Base-by-base conservation (phyloP, 441 rosid genomes). In the Syzygium syzygioides region DNA sequence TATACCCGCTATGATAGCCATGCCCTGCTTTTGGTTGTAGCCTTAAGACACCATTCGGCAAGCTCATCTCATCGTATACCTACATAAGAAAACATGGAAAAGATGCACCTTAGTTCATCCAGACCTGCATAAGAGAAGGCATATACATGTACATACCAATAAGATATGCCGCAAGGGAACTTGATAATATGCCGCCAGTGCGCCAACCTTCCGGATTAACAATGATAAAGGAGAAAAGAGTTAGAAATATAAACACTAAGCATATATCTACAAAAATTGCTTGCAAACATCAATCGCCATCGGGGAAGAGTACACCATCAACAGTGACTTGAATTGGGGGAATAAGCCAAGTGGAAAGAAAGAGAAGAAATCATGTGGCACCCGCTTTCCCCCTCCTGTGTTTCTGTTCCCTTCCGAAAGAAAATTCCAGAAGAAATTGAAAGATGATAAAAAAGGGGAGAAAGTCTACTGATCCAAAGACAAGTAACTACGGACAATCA, bases 1-100 rank as follows among this genome's bases (percentile, higher is more conserved):
- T 93, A 83, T 94, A 96, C 99, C 99, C 99, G 9, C 93, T 97
- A 90, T 96, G 99, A 91, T 95, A 94, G 86, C 98, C 98, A 90
- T 96, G 96, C 80, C 99, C 98, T 89, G 97, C 99, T 91, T 96
- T 97, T 32, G 98, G 98, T 88, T 95, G 98, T 87, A 96, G 94
- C 93, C 98, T 94, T 88, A 97, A 32, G 84, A 96, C 96, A 88
- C 98, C 99, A 92, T 95, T 97, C 28, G 98, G 98, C 89, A 97
- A 91, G 92, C 94, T 96, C 98, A 96, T 95, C 90, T 96, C 99
- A 91, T 97, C 99, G 52, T 96, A 96, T 20, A 95, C 90, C 99
- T 96, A 90, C 45, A 90, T 30, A 59, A 87, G 71, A 68, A 89
- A 89, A 85, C 83, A 12, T 53, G 52, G 55, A 92, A 89, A 41